Evolutionary conservation across 805 yeast species (phyloP).

Genomic region (Lachancea sp.): DNA sequence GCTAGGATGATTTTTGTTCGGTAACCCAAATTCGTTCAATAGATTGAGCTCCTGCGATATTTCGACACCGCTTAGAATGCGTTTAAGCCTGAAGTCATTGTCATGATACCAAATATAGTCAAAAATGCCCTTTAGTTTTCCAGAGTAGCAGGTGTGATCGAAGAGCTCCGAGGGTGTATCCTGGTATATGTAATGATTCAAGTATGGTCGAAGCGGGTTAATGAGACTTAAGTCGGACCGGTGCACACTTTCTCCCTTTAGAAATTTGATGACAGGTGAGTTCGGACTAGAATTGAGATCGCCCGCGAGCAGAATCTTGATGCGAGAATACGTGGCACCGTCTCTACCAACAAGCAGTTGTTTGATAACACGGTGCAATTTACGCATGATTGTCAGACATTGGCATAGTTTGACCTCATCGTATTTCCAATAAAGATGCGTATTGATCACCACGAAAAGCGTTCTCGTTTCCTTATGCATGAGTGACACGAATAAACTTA

Average conservation of each 20-base stretch:
- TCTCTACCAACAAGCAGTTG: constrained; percentile 18
- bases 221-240: constrained; percentile 25
- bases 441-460: constrained; percentile 45
- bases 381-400: constrained; percentile 40
- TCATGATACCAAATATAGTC: constrained; percentile 54
- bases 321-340: constrained; percentile 22
- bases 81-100: constrained; percentile 35
- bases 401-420: constrained; percentile 52
- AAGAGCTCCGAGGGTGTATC: constrained; percentile 28
- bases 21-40: constrained; percentile 38
- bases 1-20: constrained; percentile 54
- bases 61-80: constrained; percentile 45
- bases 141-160: constrained; percentile 43
- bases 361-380: constrained; percentile 25
- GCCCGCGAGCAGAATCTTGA: constrained; percentile 45
- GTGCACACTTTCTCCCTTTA: constrained; percentile 31
- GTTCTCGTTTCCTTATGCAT: constrained; percentile 38
- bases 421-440: constrained; percentile 57
- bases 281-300: constrained; percentile 50
- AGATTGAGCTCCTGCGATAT: constrained; percentile 23
- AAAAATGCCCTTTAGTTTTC: constrained; percentile 44
- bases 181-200: constrained; percentile 30
- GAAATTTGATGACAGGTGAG: constrained; percentile 44
- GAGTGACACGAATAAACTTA: constrained; percentile 45
- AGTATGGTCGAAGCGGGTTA: constrained; percentile 30